These are phyloP conservation scores for Xylaria sp. DNA, from an alignment of 2,329 filamentous ascomycete species.

Conservation along the genomic window DNA sequence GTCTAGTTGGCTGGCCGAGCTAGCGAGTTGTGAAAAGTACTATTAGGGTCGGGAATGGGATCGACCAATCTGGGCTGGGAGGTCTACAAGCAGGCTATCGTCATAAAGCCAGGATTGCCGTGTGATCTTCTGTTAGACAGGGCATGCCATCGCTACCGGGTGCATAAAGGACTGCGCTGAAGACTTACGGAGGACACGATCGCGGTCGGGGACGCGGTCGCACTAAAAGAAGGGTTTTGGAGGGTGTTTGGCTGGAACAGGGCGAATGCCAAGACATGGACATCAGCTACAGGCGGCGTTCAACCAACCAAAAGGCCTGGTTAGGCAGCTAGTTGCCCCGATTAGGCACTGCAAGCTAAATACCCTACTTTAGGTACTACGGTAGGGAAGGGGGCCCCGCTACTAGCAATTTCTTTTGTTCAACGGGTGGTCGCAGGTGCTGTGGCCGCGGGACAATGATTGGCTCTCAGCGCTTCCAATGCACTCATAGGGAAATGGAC, in stretches of 20 bases:
- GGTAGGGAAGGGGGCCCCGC: neutral
- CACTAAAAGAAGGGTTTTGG: neutral
- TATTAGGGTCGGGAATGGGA: too few relatives aligned
- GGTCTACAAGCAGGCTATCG: too few relatives aligned
- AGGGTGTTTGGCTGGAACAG: neutral
- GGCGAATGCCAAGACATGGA: neutral
- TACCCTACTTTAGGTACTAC: too few relatives aligned
- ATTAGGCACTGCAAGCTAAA: neutral
- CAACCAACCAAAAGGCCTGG: neutral
- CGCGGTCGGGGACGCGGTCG: neutral
- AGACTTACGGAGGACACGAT: neutral
- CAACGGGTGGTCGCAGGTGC: conserved; percentile 38
- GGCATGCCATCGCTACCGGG: too few relatives aligned
- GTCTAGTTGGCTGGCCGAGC: too few relatives aligned
- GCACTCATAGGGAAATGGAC: conserved; percentile 25
- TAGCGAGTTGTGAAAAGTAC: too few relatives aligned
- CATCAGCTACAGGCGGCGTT: neutral
- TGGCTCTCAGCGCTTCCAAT: conserved; percentile 38
- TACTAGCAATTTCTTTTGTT: neutral
- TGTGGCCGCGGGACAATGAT: conserved; percentile 35
- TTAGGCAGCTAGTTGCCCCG: neutral
- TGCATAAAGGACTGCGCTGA: too few relatives aligned
- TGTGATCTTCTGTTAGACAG: too few relatives aligned
- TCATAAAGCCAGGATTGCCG: too few relatives aligned
- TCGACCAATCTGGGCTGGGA: too few relatives aligned